Evolutionary conservation across 2,329 filamentous ascomycete genomes (phyloP).

Genomic region (Coniochaeta pulveracea): DNA sequence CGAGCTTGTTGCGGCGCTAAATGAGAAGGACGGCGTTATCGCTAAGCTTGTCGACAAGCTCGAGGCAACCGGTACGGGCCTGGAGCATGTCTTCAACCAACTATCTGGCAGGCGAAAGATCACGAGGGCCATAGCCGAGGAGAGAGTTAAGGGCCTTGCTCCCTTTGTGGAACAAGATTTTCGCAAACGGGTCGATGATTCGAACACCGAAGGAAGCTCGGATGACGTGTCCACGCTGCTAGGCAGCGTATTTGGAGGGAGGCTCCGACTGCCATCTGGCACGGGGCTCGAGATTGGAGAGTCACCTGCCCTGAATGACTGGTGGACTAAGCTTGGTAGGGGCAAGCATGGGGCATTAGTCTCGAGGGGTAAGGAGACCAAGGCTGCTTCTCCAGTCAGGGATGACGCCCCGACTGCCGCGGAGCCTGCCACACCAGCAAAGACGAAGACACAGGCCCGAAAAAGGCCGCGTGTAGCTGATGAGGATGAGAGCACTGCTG

Average conservation of each 20-base stretch:
- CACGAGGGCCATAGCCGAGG: conserved; percentile 30
- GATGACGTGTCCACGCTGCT: conserved; percentile 25
- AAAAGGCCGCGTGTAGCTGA: too few species aligned
- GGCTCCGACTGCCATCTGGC: conserved; percentile 18
- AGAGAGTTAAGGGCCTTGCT: conserved; percentile 38
- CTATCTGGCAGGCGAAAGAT: conserved; percentile 36
- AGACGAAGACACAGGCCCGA: too few species aligned
- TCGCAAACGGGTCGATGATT: conserved; percentile 16
- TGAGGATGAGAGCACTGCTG: not conserved
- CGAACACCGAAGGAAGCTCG: conserved; percentile 10
- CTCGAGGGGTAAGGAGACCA: conserved; percentile 7
- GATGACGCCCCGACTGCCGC: not conserved
- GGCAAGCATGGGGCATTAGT: conserved; percentile 15
- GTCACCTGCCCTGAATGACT: conserved; percentile 27
- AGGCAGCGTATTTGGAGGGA: conserved; percentile 25
- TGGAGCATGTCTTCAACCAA: conserved; percentile 41
- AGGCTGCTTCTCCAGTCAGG: conserved; percentile 4
- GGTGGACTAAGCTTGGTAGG: conserved; percentile 34
- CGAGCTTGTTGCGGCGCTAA: conserved; percentile 29
- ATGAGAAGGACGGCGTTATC: conserved; percentile 40
- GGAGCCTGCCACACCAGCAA: not conserved
- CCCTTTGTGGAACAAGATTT: conserved; percentile 32
- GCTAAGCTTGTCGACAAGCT: conserved; percentile 41
- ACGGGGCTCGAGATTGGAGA: conserved; percentile 18
- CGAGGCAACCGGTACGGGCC: conserved; percentile 34